Evolutionary conservation across 2,329 filamentous ascomycete genomes (phyloP).

Genomic region (Beauveria pseudobassiana): DNA sequence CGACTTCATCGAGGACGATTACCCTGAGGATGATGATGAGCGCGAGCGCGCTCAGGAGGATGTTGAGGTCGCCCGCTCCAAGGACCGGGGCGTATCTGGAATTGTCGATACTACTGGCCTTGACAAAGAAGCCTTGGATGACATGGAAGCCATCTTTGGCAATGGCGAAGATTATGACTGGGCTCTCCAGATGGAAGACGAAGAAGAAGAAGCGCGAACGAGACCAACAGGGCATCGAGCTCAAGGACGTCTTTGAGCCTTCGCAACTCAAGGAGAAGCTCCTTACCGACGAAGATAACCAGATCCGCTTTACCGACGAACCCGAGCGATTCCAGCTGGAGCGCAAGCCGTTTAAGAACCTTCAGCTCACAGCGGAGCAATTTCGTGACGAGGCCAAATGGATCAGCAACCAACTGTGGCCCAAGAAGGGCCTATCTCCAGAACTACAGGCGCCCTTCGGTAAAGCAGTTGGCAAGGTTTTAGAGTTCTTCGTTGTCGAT

Average conservation of each 20-base stretch:
- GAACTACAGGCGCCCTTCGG: conserved; percentile 78
- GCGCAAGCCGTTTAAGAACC: conserved; percentile 76
- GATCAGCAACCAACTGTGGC: conserved; percentile 86
- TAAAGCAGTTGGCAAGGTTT: conserved; percentile 80
- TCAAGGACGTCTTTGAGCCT: conserved; percentile 97
- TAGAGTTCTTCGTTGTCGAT: conserved; percentile 91
- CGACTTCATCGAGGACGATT: conserved; percentile 96
- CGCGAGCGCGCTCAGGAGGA: conserved; percentile 72
- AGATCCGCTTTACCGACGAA: conserved; percentile 80
- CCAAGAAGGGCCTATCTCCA: conserved; percentile 68
- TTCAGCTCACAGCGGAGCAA: conserved; percentile 74
- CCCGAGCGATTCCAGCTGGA: conserved; percentile 93
- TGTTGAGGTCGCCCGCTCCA: conserved; percentile 77
- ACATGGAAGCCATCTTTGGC: conserved; percentile 94
- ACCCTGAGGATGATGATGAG: conserved; percentile 78
- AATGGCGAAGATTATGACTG: conserved; percentile 95
- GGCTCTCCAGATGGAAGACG: conserved; percentile 82
- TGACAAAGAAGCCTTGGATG: conserved; percentile 86
- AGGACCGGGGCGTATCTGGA: conserved; percentile 59
- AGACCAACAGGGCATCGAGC: conserved; percentile 77
- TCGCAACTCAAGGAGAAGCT: conserved; percentile 91
- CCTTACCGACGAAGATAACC: conserved; percentile 90
- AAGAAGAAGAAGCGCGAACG: conserved; percentile 74
- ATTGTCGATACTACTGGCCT: conserved; percentile 76
- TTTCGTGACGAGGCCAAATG: conserved; percentile 85